Evolutionary conservation across 2,329 filamentous ascomycete genomes (phyloP), one percentile per base, ranked within the genome.

Genomic region (Epichloe festucae): DNA sequence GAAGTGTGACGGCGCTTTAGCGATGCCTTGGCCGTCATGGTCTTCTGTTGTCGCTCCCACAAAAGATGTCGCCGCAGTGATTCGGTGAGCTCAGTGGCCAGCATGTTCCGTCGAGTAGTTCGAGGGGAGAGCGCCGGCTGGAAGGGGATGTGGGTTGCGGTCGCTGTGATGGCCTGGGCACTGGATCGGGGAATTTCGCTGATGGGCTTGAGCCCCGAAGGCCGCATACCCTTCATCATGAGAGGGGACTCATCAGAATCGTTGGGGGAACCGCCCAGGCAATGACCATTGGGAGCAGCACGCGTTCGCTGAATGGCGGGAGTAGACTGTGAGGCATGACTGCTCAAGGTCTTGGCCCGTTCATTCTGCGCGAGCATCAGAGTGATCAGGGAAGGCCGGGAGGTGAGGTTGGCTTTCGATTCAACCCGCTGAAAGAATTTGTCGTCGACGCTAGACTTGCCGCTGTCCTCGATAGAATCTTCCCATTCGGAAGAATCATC

Each of bases 31-130:
- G 84, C 87, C 7, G 89, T 91, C 36, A 87, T 85, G 53, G 88
- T 89, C 77, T 93, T 95, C 64, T 97, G 91, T 63, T 95, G 89
- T 49, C 93, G 85, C 67, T 98, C 93, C 87, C 89, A 95, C 15
- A 97, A 78, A 15, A 98, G 82, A 61, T 96, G 87, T 59, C 89
- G 87, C 21, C 93, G 82, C 3, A 98, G 81, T 21, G 89, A 95
- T 65, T 95, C 89, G 2, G 91, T 96, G 51, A 98, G 74, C 71
- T 98, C 93, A 0, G 88, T 94, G 8, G 88, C 85, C 52, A 98
- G 78, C 93, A 98, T 98, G 68, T 96, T 94, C 54, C 90, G 81
- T 49, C 93, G 81, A 0, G 90, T 96, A 0, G 91, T 96, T 53
- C 89, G 82, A 4, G 93, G 93, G 5, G 93, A 97, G 57, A 95